Base-by-base conservation (phyloP, 371 early-diverging fungal genomes). In the Capniomyces stellatus region DNA sequence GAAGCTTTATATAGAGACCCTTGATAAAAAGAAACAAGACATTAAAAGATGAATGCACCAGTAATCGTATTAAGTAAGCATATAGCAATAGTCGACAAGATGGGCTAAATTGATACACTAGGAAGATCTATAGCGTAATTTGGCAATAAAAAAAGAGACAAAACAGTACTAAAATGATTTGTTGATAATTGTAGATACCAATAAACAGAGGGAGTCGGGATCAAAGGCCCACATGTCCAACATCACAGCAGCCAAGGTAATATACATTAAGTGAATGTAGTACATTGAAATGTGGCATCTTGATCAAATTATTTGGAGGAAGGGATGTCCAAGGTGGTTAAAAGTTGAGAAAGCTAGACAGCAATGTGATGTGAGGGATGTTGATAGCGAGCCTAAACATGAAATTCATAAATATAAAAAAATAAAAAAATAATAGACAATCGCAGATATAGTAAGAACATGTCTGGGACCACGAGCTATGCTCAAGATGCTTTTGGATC, bases 401-500 rank as follows among this genome's bases (percentile, higher is more conserved):
- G 15, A 35, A 15, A 10, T 6, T 15, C 35, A 15, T 15, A 35
- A 10, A 35, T 35, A 35, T 10, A 10, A 15, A 15, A 10, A 15
- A 15, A 35, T 35, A 35, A 35, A 10, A 35, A 35, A 15, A 35
- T 35, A 35, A 35, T 51, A 89, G 88, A 92, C 94, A 25, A 89
- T 98, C 31, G 83, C 96, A 28, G 96, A 95, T 70, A 88, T 99
- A 61, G 92, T 99, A 64, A 92, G 93, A 62, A 98, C 98, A 35
- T 98, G 98, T 72, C 81, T 99, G 42, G 99, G 99, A 35, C 99
- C 99, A 24, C 82, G 91, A 49, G 89, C 99, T 25, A 99, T 99
- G 99, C 82, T 98, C 55, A 99, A 99, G 75, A 98, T 99, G 98
- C 75, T 99, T 56, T 73, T 99, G 58, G 99, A 99, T 69, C 95